Evolutionary conservation across 208 protist species (phyloP), one percentile per base, ranked within the genome.

Genomic region (Trypanosoma platydactyli): DNA sequence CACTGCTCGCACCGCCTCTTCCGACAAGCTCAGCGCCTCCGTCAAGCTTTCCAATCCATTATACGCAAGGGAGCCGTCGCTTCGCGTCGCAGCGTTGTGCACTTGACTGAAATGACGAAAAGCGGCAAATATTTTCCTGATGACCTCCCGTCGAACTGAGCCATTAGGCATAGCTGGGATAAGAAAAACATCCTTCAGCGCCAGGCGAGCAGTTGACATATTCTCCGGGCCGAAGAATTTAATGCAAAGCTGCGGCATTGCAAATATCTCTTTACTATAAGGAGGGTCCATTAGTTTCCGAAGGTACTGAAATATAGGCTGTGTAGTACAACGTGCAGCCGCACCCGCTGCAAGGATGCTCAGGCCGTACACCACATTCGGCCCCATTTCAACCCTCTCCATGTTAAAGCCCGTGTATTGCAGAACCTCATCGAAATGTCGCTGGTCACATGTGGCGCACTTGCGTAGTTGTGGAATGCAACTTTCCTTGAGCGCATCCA

Each of bases 311-410:
- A 84, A 79, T 16, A 88, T 57, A 7, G 82, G 60, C 13, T 75
- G 22, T 22, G 64, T 27, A 2, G 69, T 38, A 46, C 77, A 82
- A 20, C 68, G 75, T 3, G 88, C 73, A 5, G 84, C 79, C 1
- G 77, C 83, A 38, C 70, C 42, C 1, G 80, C 61, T 9, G 88
- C 84, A 24, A 79, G 67, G 20, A 82, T 30, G 57, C 88, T 94
- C 38, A 94, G n/a, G 5, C 69, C 77, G 59, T 77, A 81, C 56
- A 63, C 18, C 71, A 50, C 16, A 48, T 56, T 33, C 30, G n/a
- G 1, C 20, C 35, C 60, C 48, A 55, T 20, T 9, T 71, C 18
- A 25, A 51, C n/a, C n/a, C 1, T 11, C 0, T 56, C 55, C 0
- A 45, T 6, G 4, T 16, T 22, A 15, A 27, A 38, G 12, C 20